A percentile compares a stretch with the other conserved stretches of the same genome.
Evolutionary conservation across 2,329 filamentous ascomycete genomes (phyloP).

Genomic region (Penicillium sp.): DNA sequence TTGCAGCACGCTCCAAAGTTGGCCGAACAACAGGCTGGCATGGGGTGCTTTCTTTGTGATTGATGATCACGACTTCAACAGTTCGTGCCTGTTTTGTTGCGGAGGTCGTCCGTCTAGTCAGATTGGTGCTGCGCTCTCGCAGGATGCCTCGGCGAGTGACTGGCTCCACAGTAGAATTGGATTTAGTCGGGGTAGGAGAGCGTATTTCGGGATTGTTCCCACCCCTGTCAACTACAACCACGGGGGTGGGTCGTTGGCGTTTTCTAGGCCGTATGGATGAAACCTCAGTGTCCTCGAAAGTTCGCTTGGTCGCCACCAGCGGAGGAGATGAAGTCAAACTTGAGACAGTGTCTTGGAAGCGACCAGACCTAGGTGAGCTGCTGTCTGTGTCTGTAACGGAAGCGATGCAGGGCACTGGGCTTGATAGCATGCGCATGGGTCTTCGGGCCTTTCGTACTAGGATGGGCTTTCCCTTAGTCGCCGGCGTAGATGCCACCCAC

Average conservation of each 20-base stretch:
- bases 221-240: conserved; percentile 14
- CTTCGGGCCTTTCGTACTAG: neutral
- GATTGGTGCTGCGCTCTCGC: conserved; percentile 20
- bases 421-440: conserved; percentile 8
- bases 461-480: conserved; percentile 23
- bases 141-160: conserved; percentile 16
- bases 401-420: conserved; percentile 16
- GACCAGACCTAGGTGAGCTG: conserved; percentile 22
- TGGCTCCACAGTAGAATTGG: conserved; percentile 10
- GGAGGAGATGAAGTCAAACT: conserved; percentile 35
- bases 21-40: neutral
- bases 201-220: conserved; percentile 2
- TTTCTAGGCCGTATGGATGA: conserved; percentile 24
- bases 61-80: conserved; percentile 36
- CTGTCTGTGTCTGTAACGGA: conserved; percentile 31
- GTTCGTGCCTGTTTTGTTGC: conserved; percentile 9
- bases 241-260: conserved; percentile 24
- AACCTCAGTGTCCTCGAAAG: conserved; percentile 12
- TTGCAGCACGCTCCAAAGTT: conserved; percentile 14
- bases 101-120: conserved; percentile 2
- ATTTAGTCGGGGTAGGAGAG: neutral
- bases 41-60: conserved; percentile 16
- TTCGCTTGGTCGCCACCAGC: conserved; percentile 27
- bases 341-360: conserved; percentile 23
- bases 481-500: conserved; percentile 55